Evolutionary conservation across 2,329 filamentous ascomycete species (phyloP).

Genomic region (Alternaria ethzedia): DNA sequence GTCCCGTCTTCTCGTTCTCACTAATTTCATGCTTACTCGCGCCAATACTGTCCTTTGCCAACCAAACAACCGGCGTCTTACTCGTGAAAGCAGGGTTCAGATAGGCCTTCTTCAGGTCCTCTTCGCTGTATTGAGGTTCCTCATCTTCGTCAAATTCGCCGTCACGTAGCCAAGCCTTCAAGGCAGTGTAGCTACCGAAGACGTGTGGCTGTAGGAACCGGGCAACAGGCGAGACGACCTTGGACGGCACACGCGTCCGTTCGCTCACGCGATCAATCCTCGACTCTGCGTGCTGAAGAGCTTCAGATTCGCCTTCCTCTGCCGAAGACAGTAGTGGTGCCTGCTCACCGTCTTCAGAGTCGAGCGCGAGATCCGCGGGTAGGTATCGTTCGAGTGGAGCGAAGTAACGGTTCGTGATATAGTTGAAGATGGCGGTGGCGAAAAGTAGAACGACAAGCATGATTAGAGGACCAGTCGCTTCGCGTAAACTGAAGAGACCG

Average conservation of each 20-base stretch:
- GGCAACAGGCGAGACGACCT: slow-evolving; percentile 38
- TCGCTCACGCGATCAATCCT: slow-evolving; percentile 36
- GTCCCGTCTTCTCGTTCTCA: slow-evolving; percentile 37
- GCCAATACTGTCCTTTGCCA: slow-evolving; percentile 41
- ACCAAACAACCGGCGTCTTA: slow-evolving; percentile 42
- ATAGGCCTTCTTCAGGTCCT: slow-evolving; percentile 44
- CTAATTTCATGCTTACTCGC: slow-evolving; percentile 40
- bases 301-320: slow-evolving; percentile 39
- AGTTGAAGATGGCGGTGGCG: slow-evolving; percentile 41
- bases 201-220: slow-evolving; percentile 46
- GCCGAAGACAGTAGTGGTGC: slow-evolving; percentile 39
- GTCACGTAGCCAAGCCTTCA: slow-evolving; percentile 43
- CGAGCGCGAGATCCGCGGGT: slow-evolving; percentile 39
- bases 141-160: slow-evolving; percentile 41
- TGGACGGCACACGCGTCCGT: slow-evolving; percentile 29
- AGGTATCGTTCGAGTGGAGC: slow-evolving; percentile 44
- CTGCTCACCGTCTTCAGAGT: slow-evolving; percentile 34
- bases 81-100: slow-evolving; percentile 44
- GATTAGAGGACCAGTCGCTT: slow-evolving; percentile 43
- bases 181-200: slow-evolving; percentile 42
- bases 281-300: slow-evolving; percentile 22
- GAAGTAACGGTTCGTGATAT: slow-evolving; percentile 43
- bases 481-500: slow-evolving; percentile 70
- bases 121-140: slow-evolving; percentile 41
- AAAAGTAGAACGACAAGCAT: slow-evolving; percentile 42